These are phyloP conservation scores for Ulmus americana DNA, from an alignment of 331 rosid genomes.

Conservation along the genomic window DNA sequence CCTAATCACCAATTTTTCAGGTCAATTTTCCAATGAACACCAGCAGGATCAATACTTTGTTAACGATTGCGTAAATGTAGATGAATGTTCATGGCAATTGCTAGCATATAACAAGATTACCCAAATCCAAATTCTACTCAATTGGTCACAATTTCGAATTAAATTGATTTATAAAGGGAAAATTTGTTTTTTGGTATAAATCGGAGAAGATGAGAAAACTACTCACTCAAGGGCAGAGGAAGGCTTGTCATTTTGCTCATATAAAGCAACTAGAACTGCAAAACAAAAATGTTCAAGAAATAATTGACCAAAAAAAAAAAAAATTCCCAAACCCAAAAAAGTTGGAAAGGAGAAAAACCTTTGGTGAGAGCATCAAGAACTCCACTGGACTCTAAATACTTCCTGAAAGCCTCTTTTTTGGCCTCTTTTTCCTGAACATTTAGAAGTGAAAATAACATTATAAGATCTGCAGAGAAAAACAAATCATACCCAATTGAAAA, in stretches of 20 bases:
- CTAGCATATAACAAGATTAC: background rate
- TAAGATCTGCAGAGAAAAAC: background rate
- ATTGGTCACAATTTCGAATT: background rate
- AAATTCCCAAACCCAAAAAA: background rate
- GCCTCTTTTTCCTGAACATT: slow-evolving; percentile 73
- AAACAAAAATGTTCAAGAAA: slow-evolving; percentile 4
- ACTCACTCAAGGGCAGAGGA: slow-evolving; percentile 85
- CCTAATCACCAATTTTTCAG: too few species aligned
- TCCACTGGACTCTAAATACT: slow-evolving; percentile 88
- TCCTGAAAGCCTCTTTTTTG: slow-evolving; percentile 82
- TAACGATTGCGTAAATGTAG: too few species aligned
- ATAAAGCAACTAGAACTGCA: slow-evolving; percentile 77
- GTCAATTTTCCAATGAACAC: too few species aligned
- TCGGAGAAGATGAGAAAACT: background rate
- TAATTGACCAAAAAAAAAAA: background rate
- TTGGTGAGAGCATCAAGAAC: slow-evolving; percentile 89
- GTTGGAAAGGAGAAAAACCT: slow-evolving; percentile 37
- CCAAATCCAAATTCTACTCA: background rate
- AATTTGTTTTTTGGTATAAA: background rate
- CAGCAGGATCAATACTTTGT: too few species aligned
- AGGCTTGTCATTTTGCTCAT: slow-evolving; percentile 96
- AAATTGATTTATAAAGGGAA: background rate
- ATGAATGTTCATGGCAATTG: background rate
- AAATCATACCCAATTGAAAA: background rate
- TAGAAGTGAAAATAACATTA: background rate